These are phyloP conservation scores for Neonectria hederae DNA, from an alignment of 2,329 filamentous ascomycete species.

Conservation along the genomic window DNA sequence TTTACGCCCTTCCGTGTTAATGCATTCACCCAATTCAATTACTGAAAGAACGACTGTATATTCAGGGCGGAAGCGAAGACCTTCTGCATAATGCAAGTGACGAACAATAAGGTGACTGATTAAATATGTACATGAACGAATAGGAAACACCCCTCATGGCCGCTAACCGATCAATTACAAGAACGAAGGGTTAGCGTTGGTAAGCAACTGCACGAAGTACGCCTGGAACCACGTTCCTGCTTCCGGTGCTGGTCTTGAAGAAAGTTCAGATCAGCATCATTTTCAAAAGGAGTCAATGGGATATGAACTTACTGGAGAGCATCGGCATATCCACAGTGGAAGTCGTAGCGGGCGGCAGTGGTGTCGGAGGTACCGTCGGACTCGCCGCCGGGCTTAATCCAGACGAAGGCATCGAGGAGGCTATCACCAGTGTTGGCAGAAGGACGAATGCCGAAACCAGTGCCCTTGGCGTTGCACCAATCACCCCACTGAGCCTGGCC, in stretches of 20 bases:
- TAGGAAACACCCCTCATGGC: background rate
- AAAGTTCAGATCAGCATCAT: conserved; percentile 39
- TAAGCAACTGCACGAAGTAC: conserved; percentile 66
- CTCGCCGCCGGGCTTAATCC: conserved; percentile 74
- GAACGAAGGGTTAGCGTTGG: conserved; percentile 65
- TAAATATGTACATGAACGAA: conserved; percentile 9
- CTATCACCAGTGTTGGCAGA: conserved; percentile 68
- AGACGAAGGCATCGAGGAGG: conserved; percentile 73
- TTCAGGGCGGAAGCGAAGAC: background rate
- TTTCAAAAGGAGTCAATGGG: fast-evolving
- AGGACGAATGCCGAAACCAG: conserved; percentile 72
- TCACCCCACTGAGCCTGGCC: conserved; percentile 70
- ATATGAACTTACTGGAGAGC: conserved; percentile 51
- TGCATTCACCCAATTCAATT: no score
- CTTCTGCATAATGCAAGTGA: background rate
- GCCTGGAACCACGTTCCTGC: conserved; percentile 74
- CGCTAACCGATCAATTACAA: conserved; percentile 4
- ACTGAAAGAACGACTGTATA: background rate
- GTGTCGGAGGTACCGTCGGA: conserved; percentile 62
- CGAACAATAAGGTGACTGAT: background rate
- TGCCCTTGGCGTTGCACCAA: conserved; percentile 73
- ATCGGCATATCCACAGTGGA: conserved; percentile 60
- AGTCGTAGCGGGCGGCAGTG: conserved; percentile 51
- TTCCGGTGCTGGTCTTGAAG: conserved; percentile 68
- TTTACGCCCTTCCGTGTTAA: no score